Percentiles rank a stretch among this genome's conserved stretches.
phyloP scores from a whole-genome alignment of 192 early-diverging fungal genomes.

The Neocallimastix lanati region DNA sequence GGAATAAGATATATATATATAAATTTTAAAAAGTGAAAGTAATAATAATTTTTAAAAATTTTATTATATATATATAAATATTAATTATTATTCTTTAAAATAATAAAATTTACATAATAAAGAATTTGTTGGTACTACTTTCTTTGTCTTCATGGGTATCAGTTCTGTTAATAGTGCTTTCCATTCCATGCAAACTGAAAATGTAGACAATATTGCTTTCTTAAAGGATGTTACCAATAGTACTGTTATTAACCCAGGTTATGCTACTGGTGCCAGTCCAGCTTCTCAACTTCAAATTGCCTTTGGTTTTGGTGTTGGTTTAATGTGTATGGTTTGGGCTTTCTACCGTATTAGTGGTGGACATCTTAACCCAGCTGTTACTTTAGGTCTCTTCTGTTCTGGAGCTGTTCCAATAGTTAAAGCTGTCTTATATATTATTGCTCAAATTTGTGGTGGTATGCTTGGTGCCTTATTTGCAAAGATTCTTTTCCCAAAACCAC shows the following conservation, averaged over 20 bases:
- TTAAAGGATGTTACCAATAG: neutral
- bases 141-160: neutral
- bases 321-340: neutral
- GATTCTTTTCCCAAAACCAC: conserved; percentile 2
- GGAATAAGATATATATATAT: too few relatives aligned
- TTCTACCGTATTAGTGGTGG: conserved; percentile 13
- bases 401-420: conserved; percentile 20
- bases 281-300: neutral
- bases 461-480: conserved; percentile 19
- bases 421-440: conserved; percentile 26
- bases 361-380: conserved; percentile 44
- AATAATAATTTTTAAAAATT: too few relatives aligned
- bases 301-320: neutral
- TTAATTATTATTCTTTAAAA: too few relatives aligned
- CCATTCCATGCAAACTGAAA: neutral
- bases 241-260: neutral
- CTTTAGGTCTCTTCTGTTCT: conserved; percentile 26
- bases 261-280: neutral
- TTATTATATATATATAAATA: too few relatives aligned
- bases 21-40: too few relatives aligned
- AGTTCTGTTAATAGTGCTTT: neutral
- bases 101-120: too few relatives aligned
- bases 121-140: neutral
- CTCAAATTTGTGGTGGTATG: conserved; percentile 37
- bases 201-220: neutral